These are phyloP conservation scores for Polymyxa betae DNA, from an alignment of 208 protist genomes.

Conservation along the genomic window DNA sequence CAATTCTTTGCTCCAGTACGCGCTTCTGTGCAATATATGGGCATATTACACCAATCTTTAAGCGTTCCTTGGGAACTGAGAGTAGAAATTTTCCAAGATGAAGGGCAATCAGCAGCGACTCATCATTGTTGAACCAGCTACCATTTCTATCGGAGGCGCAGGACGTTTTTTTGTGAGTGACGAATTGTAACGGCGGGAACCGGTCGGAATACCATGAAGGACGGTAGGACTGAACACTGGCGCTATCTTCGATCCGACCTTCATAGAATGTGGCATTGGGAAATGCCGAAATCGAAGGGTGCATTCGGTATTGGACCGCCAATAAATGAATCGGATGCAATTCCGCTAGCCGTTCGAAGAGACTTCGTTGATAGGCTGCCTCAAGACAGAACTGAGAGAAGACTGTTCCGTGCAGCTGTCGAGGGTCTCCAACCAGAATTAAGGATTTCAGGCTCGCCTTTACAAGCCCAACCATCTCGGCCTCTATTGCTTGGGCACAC, in stretches of 20 bases:
- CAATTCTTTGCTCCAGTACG: background rate
- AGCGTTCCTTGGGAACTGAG: background rate
- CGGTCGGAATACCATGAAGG: background rate
- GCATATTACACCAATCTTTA: background rate
- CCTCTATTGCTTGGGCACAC: background rate
- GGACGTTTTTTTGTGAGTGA: background rate
- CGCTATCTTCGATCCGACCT: background rate
- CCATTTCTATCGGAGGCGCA: background rate
- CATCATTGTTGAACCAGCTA: background rate
- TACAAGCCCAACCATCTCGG: background rate
- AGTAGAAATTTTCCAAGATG: background rate
- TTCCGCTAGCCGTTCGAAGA: background rate
- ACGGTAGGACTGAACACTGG: background rate
- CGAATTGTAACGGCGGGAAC: background rate
- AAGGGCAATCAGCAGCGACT: background rate
- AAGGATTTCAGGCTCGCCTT: background rate
- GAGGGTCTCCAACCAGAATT: background rate
- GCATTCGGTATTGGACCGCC: background rate
- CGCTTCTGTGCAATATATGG: background rate
- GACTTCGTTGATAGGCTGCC: background rate
- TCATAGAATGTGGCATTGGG: conserved; percentile 3
- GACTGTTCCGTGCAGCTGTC: background rate
- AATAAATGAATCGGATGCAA: background rate
- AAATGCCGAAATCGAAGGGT: background rate
- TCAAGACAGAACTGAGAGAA: background rate